Evolutionary conservation across 176 grass and related monocot genomes (phyloP).

Genomic region (Zea luxurians): DNA sequence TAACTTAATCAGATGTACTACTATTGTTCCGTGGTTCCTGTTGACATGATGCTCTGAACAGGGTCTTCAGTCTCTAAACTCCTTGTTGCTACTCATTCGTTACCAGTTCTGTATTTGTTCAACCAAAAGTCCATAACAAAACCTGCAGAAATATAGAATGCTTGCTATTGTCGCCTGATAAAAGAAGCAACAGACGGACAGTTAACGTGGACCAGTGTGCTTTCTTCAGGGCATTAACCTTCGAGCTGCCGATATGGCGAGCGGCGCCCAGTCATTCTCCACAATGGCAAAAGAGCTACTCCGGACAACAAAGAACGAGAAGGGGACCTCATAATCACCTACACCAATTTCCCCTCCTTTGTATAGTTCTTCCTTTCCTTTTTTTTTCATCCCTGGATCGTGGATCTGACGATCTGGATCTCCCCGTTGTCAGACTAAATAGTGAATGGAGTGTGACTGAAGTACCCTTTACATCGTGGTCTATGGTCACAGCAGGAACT

Average conservation of each 20-base stretch:
- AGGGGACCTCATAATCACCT: slow-evolving; percentile 38
- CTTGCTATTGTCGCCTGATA: not conserved
- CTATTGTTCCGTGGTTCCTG: not conserved
- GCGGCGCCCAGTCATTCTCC: slow-evolving; percentile 80
- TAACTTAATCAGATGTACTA: slow-evolving; percentile 1
- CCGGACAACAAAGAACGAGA: slow-evolving; percentile 50
- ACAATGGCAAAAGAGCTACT: slow-evolving; percentile 88
- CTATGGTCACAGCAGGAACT: too few relatives aligned
- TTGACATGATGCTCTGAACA: slow-evolving; percentile 13
- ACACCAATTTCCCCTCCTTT: not conserved
- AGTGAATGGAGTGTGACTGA: too few relatives aligned
- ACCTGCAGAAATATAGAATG: not conserved
- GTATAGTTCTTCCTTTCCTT: slow-evolving; percentile 11
- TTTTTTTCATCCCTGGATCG: not conserved
- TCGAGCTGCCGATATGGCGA: slow-evolving; percentile 68
- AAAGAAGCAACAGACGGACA: not conserved
- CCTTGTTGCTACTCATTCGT: not conserved
- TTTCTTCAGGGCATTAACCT: slow-evolving; percentile 64
- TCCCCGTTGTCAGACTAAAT: not conserved
- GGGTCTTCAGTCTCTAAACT: not conserved
- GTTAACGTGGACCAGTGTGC: slow-evolving; percentile 21
- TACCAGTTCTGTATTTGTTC: slow-evolving; percentile 19
- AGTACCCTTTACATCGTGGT: too few relatives aligned
- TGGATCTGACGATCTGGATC: not conserved
- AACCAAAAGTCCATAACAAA: not conserved